Conservation (phyloP, 108 stramenopile species). For the Ochromonas danica region DNA sequence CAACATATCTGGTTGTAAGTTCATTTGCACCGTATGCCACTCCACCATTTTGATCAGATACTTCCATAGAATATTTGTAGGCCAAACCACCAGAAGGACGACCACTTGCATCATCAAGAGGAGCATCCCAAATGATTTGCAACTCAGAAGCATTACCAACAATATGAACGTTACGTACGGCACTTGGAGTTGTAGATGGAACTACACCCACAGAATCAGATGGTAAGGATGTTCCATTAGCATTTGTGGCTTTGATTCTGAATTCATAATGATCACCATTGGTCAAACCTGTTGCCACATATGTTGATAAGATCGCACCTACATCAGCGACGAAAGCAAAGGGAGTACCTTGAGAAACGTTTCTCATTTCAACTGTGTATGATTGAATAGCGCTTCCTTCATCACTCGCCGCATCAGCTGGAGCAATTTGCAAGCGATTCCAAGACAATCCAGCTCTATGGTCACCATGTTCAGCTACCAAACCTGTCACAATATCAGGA, state of each 20-base stretch:
- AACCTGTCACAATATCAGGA: no score
- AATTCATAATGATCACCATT: neutral
- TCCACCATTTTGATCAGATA: neutral
- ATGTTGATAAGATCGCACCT: neutral
- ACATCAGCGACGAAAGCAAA: neutral
- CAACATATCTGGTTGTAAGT: neutral
- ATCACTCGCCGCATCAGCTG: no score
- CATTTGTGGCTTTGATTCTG: neutral
- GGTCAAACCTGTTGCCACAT: neutral
- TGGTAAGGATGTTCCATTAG: neutral
- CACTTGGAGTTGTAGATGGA: neutral
- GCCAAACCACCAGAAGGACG: neutral
- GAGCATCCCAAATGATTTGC: neutral
- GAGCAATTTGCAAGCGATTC: no score
- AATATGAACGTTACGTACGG: neutral
- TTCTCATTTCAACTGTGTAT: no score
- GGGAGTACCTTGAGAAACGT: no score
- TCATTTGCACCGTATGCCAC: neutral
- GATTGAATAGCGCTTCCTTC: no score
- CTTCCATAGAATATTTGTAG: neutral
- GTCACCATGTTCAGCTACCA: no score
- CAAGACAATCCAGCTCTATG: no score
- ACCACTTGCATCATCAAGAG: neutral
- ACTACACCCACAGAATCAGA: neutral
- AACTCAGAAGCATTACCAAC: conserved; percentile 1